Evolutionary conservation across 768 basidiomycete species (phyloP), one percentile per base, ranked within the genome.

Genomic region (Trametopsis cervina): DNA sequence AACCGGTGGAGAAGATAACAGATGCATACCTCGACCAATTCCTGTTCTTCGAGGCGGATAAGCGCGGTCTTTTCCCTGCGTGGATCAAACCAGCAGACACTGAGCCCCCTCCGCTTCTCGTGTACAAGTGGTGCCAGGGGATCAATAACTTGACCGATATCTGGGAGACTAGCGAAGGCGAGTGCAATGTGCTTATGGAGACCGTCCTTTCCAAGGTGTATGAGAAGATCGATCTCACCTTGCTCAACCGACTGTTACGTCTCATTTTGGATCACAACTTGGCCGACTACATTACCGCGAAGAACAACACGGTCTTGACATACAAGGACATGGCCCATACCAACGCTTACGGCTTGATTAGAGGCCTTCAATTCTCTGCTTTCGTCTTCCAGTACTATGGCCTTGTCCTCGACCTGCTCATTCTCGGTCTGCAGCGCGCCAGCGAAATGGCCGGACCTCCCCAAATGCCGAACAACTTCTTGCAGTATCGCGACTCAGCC

Each of bases 301-400:
- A 98, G 80, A 98, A 98, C 72, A 98, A 98, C 66, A 93, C 89
- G 0, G 86, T 88, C 5, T 65, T 94, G 59, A 95, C 92, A 0
- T 95, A 94, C 73, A 95, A 95, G 71, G 82, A 98, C 58, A 98
- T 99, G 95, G 92, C 91, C 0, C 95, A 99, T 61, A 91, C 92
- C 44, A 98, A 99, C 55, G 93, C 89, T 0, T 98, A 89, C 54
- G 96, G 96, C 63, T 76, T 99, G 52, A 98, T 98, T 54, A 87
- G 96, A 54, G 96, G 96, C 50, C 78, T 99, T 12, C 96, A 98
- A 63, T 99, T 99, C 75, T 96, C 94, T 3, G 88, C 89, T 29
- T 99, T 98, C 65, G 92, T 99, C 59, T 99, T 99, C 85, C 96
- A 98, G 71, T 94, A 92, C 69, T 94, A 98, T 61, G 95, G 95